phyloP scores from a whole-genome alignment of 805 yeast species.

The Pichia sporocuriosa region DNA sequence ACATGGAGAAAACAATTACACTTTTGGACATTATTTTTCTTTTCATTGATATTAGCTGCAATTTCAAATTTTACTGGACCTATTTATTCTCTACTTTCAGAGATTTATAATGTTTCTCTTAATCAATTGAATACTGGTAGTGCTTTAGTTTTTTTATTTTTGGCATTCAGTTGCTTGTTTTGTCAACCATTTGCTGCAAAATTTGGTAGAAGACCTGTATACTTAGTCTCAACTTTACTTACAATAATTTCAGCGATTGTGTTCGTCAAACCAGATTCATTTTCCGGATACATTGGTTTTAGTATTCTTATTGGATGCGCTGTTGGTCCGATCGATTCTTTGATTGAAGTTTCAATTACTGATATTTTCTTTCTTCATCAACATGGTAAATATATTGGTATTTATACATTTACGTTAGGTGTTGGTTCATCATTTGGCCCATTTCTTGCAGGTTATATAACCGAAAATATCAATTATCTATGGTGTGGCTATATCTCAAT shows the following conservation, averaged over 20 bases:
- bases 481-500: slow-evolving; percentile 72
- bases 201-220: slow-evolving; percentile 39
- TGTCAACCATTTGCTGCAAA: slow-evolving; percentile 38
- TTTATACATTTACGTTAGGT: slow-evolving; percentile 41
- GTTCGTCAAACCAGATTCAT: slow-evolving; percentile 33
- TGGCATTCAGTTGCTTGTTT: slow-evolving; percentile 39
- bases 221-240: slow-evolving; percentile 34
- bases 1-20: slow-evolving; percentile 31
- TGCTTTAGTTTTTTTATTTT: slow-evolving; percentile 39
- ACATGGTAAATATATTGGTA: slow-evolving; percentile 42
- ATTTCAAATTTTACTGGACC: slow-evolving; percentile 42
- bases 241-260: slow-evolving; percentile 37
- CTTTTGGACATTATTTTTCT: slow-evolving; percentile 32
- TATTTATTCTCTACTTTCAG: slow-evolving; percentile 38
- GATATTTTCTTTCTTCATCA: slow-evolving; percentile 42
- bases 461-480: slow-evolving; percentile 46
- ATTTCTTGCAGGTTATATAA: slow-evolving; percentile 48
- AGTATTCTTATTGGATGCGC: slow-evolving; percentile 40
- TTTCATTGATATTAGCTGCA: slow-evolving; percentile 43
- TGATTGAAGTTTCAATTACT: slow-evolving; percentile 40
- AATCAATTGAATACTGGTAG: slow-evolving; percentile 43
- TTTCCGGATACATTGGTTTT: slow-evolving; percentile 39
- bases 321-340: slow-evolving; percentile 41
- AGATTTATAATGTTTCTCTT: slow-evolving; percentile 36
- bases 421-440: slow-evolving; percentile 48